Evolutionary conservation across 257 asterid genomes (phyloP).

Genomic region (Plantago elongata): DNA sequence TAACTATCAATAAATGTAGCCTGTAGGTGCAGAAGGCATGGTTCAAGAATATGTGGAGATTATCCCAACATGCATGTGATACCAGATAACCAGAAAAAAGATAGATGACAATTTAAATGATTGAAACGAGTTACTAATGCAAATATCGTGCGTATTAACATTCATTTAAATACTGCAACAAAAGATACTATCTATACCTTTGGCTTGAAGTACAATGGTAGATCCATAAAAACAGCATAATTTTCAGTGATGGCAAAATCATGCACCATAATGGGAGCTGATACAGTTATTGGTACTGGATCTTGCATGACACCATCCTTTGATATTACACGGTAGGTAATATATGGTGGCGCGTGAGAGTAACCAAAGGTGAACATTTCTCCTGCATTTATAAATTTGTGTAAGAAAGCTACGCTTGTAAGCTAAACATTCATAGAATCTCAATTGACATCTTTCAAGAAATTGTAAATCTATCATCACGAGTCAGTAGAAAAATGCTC

Average conservation of each 20-base stretch:
- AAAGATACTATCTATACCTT: conserved; percentile 35
- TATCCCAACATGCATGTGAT: no score
- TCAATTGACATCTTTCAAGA: background rate
- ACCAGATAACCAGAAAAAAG: no score
- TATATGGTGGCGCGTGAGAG: conserved; percentile 61
- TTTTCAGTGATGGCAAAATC: conserved; percentile 99
- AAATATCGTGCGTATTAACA: background rate
- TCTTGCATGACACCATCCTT: conserved; percentile 88
- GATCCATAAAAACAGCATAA: conserved; percentile 91
- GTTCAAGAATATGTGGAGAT: no score
- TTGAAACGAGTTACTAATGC: background rate
- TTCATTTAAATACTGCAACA: background rate
- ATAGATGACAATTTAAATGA: background rate
- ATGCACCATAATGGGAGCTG: conserved; percentile 91
- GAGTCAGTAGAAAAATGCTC: background rate
- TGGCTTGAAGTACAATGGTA: conserved; percentile 77
- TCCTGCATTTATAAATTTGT: conserved; percentile 45
- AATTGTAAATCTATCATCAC: background rate
- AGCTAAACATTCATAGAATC: background rate
- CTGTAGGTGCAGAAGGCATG: no score
- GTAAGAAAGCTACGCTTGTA: conserved; percentile 14
- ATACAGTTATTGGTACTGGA: conserved; percentile 86
- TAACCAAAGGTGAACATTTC: conserved; percentile 98
- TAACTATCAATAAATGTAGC: no score
- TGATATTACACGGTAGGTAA: conserved; percentile 90